Evolutionary conservation across 148 eudicot genomes (phyloP), one percentile per base, ranked within the genome.

Genomic region (Limonium bicolor): DNA sequence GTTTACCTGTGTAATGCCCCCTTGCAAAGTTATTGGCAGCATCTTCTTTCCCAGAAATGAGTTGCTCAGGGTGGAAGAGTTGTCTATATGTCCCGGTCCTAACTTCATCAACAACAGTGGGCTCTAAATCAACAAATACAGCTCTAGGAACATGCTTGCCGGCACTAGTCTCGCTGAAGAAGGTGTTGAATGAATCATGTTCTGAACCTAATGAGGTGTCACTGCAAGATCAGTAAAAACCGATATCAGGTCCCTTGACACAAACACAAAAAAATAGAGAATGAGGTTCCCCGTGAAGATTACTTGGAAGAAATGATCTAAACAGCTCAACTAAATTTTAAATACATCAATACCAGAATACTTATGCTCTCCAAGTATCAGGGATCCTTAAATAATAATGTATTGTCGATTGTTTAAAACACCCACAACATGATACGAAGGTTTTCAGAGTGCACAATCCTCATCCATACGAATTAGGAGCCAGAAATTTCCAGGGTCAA

Each of bases 171-270:
- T 43, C 48, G 6, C 48, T 43, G 48, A 43, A 43, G 29, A 43
- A 43, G 48, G 48, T 43, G 25, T 43, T 43, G 48, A 43, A 43
- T 23, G 48, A 43, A 43, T 43, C 48, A 25, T 43, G 48, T 31
- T 43, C 48, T 7, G 17, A 17, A 25, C 48, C 48, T 24, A 43
- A 28, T 13, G 48, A 24, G 0, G 48, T 43, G 27, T 43, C 48
- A 43, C 48, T 43, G 48, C 48, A 43, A 43, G 17, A 25, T 43
- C 30, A 43, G 27, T 22, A 25, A 12, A 43, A 23, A 43, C 24
- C 31, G 5, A 43, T 8, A 20, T 43, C 11, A 43, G 48, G 9
- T 43, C 48, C 48, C 48, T n/a, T n/a, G n/a, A n/a, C n/a, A n/a
- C n/a, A n/a, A n/a, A n/a, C n/a, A n/a, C n/a, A n/a, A n/a, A n/a